Evolutionary conservation across 1,139 yeast genomes (phyloP).

Genomic region (Scheffersomyces parashehatae): DNA sequence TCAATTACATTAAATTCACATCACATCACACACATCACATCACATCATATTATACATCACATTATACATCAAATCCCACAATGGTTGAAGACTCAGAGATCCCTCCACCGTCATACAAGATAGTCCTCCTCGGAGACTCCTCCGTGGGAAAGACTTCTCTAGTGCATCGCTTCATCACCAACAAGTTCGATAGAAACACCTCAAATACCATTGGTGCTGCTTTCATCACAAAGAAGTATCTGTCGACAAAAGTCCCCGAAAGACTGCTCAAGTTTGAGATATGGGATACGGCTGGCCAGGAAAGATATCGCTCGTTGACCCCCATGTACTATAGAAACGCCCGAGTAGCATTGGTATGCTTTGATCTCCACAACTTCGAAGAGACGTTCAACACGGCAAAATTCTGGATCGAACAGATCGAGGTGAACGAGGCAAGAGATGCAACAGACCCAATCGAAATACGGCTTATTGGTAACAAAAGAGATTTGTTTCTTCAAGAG

Average conservation of each 20-base stretch:
- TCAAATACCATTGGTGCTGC: conserved; percentile 55
- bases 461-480: conserved; percentile 15
- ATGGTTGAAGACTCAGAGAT: conserved; percentile 1
- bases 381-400: conserved; percentile 40
- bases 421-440: conserved; percentile 24
- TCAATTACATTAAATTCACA: too few species aligned
- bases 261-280: conserved; percentile 47
- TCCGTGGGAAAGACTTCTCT: conserved; percentile 50
- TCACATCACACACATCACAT: too few species aligned
- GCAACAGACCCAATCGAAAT: conserved; percentile 19
- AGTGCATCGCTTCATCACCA: conserved; percentile 43
- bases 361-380: conserved; percentile 34
- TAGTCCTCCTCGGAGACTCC: conserved; percentile 48
- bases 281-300: conserved; percentile 57
- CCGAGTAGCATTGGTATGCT: conserved; percentile 33
- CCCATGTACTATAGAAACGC: conserved; percentile 54
- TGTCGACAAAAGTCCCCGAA: conserved; percentile 23
- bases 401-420: conserved; percentile 48
- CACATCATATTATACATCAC: too few species aligned
- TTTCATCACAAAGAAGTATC: conserved; percentile 40
- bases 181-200: conserved; percentile 36
- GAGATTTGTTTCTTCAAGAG: conserved; percentile 7
- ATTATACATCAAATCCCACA: too few species aligned
- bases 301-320: conserved; percentile 46
- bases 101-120: conserved; percentile 32